Evolutionary conservation across 1,284 basidiomycete species (phyloP).

Genomic region (Tilletiopsis washingtonensis): DNA sequence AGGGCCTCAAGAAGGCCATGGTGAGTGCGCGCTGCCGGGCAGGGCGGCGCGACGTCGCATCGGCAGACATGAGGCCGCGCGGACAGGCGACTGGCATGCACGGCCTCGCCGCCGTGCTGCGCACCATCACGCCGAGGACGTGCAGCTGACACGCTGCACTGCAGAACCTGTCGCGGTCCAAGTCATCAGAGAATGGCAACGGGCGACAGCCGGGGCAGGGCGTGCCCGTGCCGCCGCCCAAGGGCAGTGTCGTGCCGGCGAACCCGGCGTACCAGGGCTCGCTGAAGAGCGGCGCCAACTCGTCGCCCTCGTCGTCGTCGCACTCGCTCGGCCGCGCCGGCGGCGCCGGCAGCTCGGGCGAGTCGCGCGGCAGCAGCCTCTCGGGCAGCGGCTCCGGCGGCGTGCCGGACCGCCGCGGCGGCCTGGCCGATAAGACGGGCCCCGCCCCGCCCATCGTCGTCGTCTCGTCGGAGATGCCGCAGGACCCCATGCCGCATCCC

Average conservation of each 20-base stretch:
- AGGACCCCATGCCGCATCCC: slow-evolving; percentile 32
- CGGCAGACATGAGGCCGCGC: slow-evolving; percentile 2
- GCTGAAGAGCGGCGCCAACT: slow-evolving; percentile 21
- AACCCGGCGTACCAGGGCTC: slow-evolving; percentile 30
- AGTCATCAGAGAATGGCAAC: slow-evolving; percentile 35
- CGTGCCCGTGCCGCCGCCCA: slow-evolving; percentile 31
- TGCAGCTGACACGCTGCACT: slow-evolving; percentile 2
- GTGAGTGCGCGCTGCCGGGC: slow-evolving; percentile 22
- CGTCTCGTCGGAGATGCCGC: slow-evolving; percentile 38
- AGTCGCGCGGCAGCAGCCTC: background rate
- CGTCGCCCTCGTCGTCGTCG: slow-evolving; percentile 28
- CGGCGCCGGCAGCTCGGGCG: slow-evolving; percentile 1
- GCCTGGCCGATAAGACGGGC: slow-evolving; percentile 34
- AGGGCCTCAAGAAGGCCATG: slow-evolving; percentile 48
- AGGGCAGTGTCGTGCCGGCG: slow-evolving; percentile 29
- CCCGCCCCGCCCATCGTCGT: slow-evolving; percentile 39
- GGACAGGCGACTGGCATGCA: too few relatives aligned
- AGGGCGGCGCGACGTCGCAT: background rate
- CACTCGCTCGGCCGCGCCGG: slow-evolving; percentile 13
- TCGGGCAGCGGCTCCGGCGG: background rate
- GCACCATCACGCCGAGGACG: background rate
- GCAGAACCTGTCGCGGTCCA: slow-evolving; percentile 43
- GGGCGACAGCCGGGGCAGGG: slow-evolving; percentile 18
- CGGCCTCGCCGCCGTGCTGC: background rate
- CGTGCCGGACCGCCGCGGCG: slow-evolving; percentile 17